Evolutionary conservation across 192 early-diverging fungal species (phyloP), one percentile per base, ranked within the genome.

Genomic region (Coemansia sp.): DNA sequence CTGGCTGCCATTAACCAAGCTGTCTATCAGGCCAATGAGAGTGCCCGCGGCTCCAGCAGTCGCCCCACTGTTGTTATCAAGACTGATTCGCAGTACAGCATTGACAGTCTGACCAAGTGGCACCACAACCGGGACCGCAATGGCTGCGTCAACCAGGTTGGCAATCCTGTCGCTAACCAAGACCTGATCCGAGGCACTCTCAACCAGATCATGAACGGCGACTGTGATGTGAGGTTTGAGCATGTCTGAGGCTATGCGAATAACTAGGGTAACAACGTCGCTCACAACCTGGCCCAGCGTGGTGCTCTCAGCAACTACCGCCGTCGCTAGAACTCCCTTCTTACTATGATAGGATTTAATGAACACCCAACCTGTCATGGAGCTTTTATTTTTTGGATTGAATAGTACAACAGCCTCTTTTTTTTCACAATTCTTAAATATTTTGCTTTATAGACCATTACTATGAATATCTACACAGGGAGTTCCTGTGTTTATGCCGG

Each of bases 11-110:
- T 77, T 16, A 64, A 42, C n/a, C 60, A 61, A 4, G 69, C 65
- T 0, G 23, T 77, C n/a, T 57, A 36, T 8, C 38, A 50, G 28
- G 31, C 48, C 37, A 53, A 35, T 43, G 51, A 55, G 6, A 55
- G 51, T 31, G 51, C 51, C 2, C 51, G 36, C 23, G 35, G 51
- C 50, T 21, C 16, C 13, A 14, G 14, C 26, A 5, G 26, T 16
- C 26, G 26, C 5, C 51, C 51, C 51, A 33, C 63, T 5, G 63
- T 69, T 6, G 46, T 28, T 13, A 56, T 77, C 38, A 33, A 48
- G 34, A 63, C 74, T 1, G 74, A 77, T n/a, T 70, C 67, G 7
- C 23, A 34, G 18, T 77, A 67, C 62, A 42, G 67, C 36, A 60
- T 67, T 24, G 45, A 67, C 2, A 55, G 51, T 11, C 28, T 77